phyloP scores from a whole-genome alignment of 2,329 filamentous ascomycete genomes.

The Paecilomyces formosus region DNA sequence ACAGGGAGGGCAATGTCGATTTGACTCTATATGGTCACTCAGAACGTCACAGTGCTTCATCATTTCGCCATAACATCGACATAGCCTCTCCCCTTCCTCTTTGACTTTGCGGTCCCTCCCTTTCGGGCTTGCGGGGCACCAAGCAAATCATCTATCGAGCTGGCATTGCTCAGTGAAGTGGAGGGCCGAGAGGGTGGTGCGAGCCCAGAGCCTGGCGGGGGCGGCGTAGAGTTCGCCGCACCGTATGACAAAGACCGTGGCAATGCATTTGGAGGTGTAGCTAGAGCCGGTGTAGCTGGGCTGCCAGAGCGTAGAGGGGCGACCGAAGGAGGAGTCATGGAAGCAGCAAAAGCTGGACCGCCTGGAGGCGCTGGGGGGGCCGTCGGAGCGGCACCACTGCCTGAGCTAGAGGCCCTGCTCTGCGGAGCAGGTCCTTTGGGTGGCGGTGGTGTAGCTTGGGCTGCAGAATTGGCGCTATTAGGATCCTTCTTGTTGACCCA shows the following conservation, averaged over 20 bases:
- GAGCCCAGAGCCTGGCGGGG: slow-evolving; percentile 27
- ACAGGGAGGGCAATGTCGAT: not conserved
- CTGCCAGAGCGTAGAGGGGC: slow-evolving; percentile 20
- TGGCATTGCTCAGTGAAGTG: slow-evolving; percentile 84
- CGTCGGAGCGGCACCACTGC: slow-evolving; percentile 25
- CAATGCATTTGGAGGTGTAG: slow-evolving; percentile 17
- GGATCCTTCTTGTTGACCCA: slow-evolving; percentile 96
- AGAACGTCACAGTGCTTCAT: slow-evolving; percentile 4
- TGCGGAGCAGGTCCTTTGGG: slow-evolving; percentile 53
- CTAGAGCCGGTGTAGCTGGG: slow-evolving; percentile 21
- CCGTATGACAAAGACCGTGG: slow-evolving; percentile 31
- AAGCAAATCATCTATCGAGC: slow-evolving; percentile 87
- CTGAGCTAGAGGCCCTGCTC: slow-evolving; percentile 47
- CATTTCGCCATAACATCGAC: slow-evolving; percentile 88
- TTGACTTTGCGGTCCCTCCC: slow-evolving; percentile 55
- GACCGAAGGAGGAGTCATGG: not conserved
- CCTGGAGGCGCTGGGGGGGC: slow-evolving; percentile 15
- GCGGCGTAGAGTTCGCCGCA: slow-evolving; percentile 25
- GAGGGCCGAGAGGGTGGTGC: slow-evolving; percentile 59
- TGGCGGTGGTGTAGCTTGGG: slow-evolving; percentile 66
- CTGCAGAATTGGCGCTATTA: slow-evolving; percentile 50
- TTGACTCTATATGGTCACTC: not conserved
- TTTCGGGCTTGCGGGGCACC: slow-evolving; percentile 66
- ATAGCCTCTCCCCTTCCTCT: slow-evolving; percentile 80
- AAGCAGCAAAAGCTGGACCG: slow-evolving; percentile 7